Evolutionary conservation across 1,284 basidiomycete genomes (phyloP).

Genomic region (Ceratobasidium sp.): DNA sequence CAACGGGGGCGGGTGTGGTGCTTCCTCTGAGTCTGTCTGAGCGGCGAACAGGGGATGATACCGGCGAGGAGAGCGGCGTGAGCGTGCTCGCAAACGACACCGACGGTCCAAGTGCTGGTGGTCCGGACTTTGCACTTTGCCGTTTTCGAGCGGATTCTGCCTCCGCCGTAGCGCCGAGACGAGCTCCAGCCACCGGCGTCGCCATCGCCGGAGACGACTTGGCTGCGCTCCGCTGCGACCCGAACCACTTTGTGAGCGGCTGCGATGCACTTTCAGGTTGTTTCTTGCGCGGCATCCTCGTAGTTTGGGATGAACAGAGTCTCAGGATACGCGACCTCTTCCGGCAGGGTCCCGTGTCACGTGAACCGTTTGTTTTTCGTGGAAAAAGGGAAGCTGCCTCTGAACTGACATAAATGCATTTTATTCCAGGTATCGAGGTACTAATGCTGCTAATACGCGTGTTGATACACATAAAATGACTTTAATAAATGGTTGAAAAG

Average conservation of each 20-base stretch:
- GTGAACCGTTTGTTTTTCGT: background rate
- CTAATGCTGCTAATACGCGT: no score
- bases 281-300: constrained; percentile 23
- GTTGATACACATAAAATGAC: background rate
- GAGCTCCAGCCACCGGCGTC: background rate
- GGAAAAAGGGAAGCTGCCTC: background rate
- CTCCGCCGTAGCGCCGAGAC: constrained; percentile 1
- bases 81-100: constrained; percentile 18
- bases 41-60: background rate
- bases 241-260: constrained; percentile 15
- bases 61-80: background rate
- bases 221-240: background rate
- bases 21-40: background rate
- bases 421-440: no score
- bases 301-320: background rate
- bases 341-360: background rate
- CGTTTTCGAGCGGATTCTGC: constrained; percentile 2
- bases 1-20: background rate
- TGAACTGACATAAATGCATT: no score
- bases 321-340: background rate
- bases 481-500: background rate
- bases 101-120: background rate
- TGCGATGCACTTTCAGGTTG: background rate
- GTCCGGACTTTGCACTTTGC: background rate
- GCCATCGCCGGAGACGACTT: background rate